Base-by-base conservation (phyloP, 208 protist species). In the Tritrichomonas foetus region DNA sequence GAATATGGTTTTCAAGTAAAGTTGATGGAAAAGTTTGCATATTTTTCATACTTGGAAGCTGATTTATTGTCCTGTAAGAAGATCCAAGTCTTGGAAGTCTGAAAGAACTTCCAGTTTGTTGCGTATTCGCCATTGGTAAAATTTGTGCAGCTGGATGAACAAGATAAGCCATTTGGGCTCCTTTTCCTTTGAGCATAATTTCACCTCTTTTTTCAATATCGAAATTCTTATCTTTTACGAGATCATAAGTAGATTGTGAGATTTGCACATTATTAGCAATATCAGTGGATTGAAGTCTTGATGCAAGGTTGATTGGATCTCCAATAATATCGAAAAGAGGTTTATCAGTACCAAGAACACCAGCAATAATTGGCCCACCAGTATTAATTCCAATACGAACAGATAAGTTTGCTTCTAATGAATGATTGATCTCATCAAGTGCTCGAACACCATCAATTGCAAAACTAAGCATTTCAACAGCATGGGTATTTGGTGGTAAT, bases 271-370 rank as follows among this genome's bases (percentile, higher is more conserved):
- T n/a, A 47, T 89, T 89, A 16, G 78, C 47, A 33, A 89, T 53
- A 50, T 57, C 47, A 1, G 41, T 89, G 20, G n/a, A 47, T 50
- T 89, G 78, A 22, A 89, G 30, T 57, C 78, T 53, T 57, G 78
- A 89, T 39, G 78, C 41, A 33, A 89, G 27, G 30, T 89, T 89
- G 41, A 89, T 89, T 57, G 78, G 78, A 27, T 89, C 78, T 53
- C 78, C 78, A 39, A 89, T 89, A 14, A 89, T 89, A 89, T 89
- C 78, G 47, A 89, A 89, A 3, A 89, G 30, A 39, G 78, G 78
- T 39, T 89, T 89, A 57, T 89, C 78, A 16, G 57, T 89, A 39
- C 78, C 78, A 9, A 89, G 30, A n/a, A 89, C 78, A 39, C 78
- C 78, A 39, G 78, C 78, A 57, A 89, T 89, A 27, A 89, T 9